These are phyloP conservation scores for Eruca vesicaria DNA, from an alignment of 441 rosid species.

Conservation along the genomic window DNA sequence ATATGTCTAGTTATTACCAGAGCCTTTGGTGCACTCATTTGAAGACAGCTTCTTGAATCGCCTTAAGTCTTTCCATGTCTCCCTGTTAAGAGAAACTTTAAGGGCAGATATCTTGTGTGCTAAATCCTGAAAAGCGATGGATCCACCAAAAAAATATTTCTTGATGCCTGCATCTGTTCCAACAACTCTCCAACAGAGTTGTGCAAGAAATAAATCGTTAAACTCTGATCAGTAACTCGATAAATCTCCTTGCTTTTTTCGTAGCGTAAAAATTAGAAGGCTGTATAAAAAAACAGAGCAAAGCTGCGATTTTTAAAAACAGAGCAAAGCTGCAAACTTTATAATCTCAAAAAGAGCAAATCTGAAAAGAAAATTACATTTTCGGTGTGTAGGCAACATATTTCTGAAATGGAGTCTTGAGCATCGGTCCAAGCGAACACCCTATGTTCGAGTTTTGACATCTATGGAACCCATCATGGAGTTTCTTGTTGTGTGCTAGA, in stretches of 20 bases:
- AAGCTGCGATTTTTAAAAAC: too few relatives aligned
- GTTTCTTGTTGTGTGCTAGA: too few relatives aligned
- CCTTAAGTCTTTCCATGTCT: constrained; percentile 51
- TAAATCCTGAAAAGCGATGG: constrained; percentile 42
- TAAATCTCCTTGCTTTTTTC: neutral
- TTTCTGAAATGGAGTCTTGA: too few relatives aligned
- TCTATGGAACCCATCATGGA: too few relatives aligned
- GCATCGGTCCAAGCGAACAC: too few relatives aligned
- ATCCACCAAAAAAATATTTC: neutral
- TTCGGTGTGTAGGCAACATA: too few relatives aligned
- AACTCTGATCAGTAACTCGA: neutral
- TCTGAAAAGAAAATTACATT: too few relatives aligned
- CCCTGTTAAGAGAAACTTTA: constrained; percentile 47
- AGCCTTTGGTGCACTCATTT: constrained; percentile 44
- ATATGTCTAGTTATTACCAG: constrained; percentile 40
- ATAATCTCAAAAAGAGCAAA: too few relatives aligned
- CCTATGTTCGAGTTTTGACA: too few relatives aligned
- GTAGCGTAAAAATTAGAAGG: neutral
- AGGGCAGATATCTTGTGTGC: constrained; percentile 42
- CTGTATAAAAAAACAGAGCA: neutral
- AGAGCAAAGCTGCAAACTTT: too few relatives aligned
- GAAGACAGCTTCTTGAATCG: constrained; percentile 58
- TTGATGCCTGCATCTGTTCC: neutral
- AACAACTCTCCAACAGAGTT: neutral
- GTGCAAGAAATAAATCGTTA: neutral